Percentiles rank a stretch among this genome's conserved stretches.
Evolutionary conservation across 805 yeast species (phyloP).

Genomic region (Metschnikowia kofuensis): DNA sequence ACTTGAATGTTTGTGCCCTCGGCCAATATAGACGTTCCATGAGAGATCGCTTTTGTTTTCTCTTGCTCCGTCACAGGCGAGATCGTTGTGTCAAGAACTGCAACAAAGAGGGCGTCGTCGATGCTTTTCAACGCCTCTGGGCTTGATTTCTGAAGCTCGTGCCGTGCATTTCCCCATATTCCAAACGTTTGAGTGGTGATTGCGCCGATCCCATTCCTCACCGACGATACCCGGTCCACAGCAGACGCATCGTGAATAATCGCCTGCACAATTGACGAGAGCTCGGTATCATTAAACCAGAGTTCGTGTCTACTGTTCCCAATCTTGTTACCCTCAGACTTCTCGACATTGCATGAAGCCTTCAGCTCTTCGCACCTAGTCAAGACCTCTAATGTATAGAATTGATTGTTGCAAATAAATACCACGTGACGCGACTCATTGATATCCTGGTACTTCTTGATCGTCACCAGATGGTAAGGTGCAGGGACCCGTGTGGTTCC

Average conservation of each 20-base stretch:
- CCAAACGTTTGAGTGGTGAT: conserved; percentile 52
- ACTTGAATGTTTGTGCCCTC: conserved; percentile 45
- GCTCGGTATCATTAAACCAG: conserved; percentile 54
- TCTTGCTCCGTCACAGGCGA: conserved; percentile 47
- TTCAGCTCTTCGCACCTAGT: conserved; percentile 24
- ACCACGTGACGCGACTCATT: conserved; percentile 49
- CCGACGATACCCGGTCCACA: conserved; percentile 35
- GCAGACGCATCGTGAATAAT: conserved; percentile 39
- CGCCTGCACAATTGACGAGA: conserved; percentile 41
- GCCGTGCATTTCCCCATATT: conserved; percentile 47
- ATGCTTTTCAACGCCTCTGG: conserved; percentile 33
- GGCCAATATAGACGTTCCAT: conserved; percentile 48
- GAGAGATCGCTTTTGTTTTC: conserved; percentile 47
- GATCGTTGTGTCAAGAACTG: conserved; percentile 46
- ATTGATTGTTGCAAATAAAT: conserved; percentile 49
- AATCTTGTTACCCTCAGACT: no score
- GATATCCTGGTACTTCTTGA: conserved; percentile 29
- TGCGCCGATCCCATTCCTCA: conserved; percentile 49
- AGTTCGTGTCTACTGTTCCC: conserved; percentile 29
- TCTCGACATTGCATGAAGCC: conserved; percentile 11
- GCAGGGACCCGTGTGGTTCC: conserved; percentile 60
- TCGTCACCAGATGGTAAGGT: conserved; percentile 32
- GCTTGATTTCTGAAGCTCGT: conserved; percentile 40
- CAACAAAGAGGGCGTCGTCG: conserved; percentile 51
- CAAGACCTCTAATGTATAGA: conserved; percentile 48